These are phyloP conservation scores for Cephalotrichum gorgonifer DNA, from an alignment of 2,329 filamentous ascomycete genomes.

Conservation along the genomic window DNA sequence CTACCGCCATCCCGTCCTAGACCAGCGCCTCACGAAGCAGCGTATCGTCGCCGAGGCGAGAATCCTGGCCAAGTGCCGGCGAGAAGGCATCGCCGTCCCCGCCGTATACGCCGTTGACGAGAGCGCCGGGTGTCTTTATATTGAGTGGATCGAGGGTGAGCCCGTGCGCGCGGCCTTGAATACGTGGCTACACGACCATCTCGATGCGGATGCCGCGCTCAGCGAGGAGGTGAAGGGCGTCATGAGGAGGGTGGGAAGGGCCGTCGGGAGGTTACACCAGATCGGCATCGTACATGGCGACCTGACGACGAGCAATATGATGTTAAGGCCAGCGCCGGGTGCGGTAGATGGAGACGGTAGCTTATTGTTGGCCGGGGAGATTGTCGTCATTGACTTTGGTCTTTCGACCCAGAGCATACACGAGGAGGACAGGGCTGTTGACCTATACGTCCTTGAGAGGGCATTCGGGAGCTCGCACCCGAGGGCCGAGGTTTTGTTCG, in stretches of 20 bases:
- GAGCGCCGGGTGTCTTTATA: conserved; percentile 60
- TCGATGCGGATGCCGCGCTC: conserved; percentile 22
- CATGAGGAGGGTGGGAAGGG: conserved; percentile 59
- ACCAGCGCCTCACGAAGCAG: conserved; percentile 75
- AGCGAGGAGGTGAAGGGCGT: conserved; percentile 46
- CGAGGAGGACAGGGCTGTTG: conserved; percentile 90
- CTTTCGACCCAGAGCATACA: conserved; percentile 70
- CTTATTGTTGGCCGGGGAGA: conserved; percentile 52
- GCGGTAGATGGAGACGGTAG: conserved; percentile 10
- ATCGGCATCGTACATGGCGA: conserved; percentile 90
- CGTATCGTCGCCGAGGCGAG: conserved; percentile 83
- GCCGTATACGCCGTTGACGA: conserved; percentile 63
- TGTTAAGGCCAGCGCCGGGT: conserved; percentile 42
- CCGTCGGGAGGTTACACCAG: conserved; percentile 67
- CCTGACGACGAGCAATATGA: conserved; percentile 94
- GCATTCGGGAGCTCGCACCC: conserved; percentile 95
- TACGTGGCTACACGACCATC: conserved; percentile 47
- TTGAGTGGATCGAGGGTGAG: conserved; percentile 73
- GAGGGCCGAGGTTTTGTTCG: conserved; percentile 66
- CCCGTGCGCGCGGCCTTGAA: conserved; percentile 64
- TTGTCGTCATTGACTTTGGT: conserved; percentile 91
- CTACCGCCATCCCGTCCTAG: conserved; percentile 84
- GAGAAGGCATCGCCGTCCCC: conserved; percentile 74
- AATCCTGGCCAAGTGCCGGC: conserved; percentile 66
- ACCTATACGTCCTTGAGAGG: conserved; percentile 89